phyloP scores from a whole-genome alignment of 2,329 filamentous ascomycete genomes.

The Didymella pomorum region DNA sequence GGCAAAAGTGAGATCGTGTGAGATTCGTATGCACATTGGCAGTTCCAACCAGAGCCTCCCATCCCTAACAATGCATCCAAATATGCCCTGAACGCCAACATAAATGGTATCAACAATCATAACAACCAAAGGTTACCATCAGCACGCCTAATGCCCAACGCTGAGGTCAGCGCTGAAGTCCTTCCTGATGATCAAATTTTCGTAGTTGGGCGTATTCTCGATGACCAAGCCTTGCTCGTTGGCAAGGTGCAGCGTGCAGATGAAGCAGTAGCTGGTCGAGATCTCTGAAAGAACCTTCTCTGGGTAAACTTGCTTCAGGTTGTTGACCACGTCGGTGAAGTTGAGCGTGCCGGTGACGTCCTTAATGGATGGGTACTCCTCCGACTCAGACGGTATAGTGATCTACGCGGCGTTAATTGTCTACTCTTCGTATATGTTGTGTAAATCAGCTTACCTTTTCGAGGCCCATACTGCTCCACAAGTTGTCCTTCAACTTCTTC shows the following conservation, averaged over 20 bases:
- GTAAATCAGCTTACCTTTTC: conserved; percentile 46
- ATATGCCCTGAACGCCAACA: conserved; percentile 5
- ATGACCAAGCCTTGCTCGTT: conserved; percentile 91
- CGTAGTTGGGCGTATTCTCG: conserved; percentile 64
- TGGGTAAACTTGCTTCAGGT: conserved; percentile 84
- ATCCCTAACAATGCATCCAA: background rate
- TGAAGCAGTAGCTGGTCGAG: conserved; percentile 92
- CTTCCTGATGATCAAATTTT: conserved; percentile 58
- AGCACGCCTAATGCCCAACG: conserved; percentile 25
- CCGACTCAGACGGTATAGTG: conserved; percentile 26
- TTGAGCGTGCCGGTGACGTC: conserved; percentile 68
- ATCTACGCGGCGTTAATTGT: conserved; percentile 31
- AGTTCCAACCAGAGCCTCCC: background rate
- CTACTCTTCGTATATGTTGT: too few relatives aligned
- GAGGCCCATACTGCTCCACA: conserved; percentile 69
- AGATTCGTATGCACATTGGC: conserved; percentile 8
- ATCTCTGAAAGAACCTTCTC: conserved; percentile 90
- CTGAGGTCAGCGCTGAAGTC: conserved; percentile 56
- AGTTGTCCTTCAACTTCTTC: conserved; percentile 68
- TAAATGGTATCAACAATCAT: conserved; percentile 11
- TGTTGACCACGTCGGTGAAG: conserved; percentile 93
- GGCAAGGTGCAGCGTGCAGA: conserved; percentile 86
- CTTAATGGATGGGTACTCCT: conserved; percentile 44
- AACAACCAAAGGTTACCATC: background rate
- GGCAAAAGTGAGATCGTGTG: background rate